phyloP scores from a whole-genome alignment of 164 flowering plant genomes.

The Magnolia kwangsiensis region DNA sequence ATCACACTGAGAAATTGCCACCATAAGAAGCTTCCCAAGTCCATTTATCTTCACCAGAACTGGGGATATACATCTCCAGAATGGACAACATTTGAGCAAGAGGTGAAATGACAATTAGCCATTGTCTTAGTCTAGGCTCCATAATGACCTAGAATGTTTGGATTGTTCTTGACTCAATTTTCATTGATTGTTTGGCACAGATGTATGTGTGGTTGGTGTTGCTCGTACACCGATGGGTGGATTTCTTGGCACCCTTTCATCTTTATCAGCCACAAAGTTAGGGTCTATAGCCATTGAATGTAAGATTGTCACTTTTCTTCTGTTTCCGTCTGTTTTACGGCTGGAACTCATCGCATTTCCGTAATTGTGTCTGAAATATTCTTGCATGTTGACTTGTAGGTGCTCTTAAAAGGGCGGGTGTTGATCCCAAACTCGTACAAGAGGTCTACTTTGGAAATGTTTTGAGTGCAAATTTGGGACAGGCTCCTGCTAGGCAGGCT shows the following conservation, averaged over 20 bases:
- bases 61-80: background rate
- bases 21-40: background rate
- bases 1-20: background rate
- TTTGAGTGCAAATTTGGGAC: constrained; percentile 92
- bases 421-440: constrained; percentile 82
- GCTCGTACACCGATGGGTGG: constrained; percentile 97
- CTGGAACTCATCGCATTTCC: background rate
- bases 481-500: constrained; percentile 98
- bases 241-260: constrained; percentile 83
- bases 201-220: constrained; percentile 95
- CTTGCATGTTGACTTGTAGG: constrained; percentile 28
- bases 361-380: background rate
- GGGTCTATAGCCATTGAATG: constrained; percentile 83
- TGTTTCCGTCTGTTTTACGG: background rate
- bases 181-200: constrained; percentile 33
- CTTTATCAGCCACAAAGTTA: constrained; percentile 81
- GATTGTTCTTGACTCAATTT: background rate
- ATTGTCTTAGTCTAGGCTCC: background rate
- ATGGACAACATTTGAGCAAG: background rate
- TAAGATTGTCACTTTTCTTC: constrained; percentile 16
- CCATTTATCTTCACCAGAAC: background rate
- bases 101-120: background rate
- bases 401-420: constrained; percentile 81
- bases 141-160: background rate
- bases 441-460: constrained; percentile 98